Evolutionary conservation across 2,329 filamentous ascomycete species (phyloP).

Genomic region (Periconia macrospinosa): DNA sequence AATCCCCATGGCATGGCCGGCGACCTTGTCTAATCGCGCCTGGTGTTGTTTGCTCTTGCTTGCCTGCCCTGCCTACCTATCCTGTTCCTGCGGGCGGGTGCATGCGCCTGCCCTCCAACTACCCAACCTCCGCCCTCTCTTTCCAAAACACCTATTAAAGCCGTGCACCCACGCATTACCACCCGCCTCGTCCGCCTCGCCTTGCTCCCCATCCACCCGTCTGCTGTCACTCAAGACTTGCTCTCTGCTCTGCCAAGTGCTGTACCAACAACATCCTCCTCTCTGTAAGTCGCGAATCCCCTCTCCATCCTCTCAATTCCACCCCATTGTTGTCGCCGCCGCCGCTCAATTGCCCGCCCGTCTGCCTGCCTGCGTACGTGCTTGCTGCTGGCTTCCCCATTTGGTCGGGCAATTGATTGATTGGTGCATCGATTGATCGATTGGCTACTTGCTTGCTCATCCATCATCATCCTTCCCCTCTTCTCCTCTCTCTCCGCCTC

Average conservation of each 20-base stretch:
- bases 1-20: no score
- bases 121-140: neutral
- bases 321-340: neutral
- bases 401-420: no score
- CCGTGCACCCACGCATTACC: slow-evolving; percentile 7
- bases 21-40: no score
- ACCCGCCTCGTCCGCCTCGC: neutral
- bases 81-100: neutral
- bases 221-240: slow-evolving; percentile 4
- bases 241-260: slow-evolving; percentile 13
- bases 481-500: slow-evolving; percentile 6
- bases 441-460: neutral
- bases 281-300: neutral
- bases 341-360: neutral
- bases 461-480: neutral
- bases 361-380: neutral
- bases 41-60: neutral
- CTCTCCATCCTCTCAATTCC: neutral
- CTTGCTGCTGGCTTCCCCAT: no score
- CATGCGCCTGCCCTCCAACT: neutral
- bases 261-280: neutral
- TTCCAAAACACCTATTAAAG: slow-evolving; percentile 15
- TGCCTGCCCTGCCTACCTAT: neutral
- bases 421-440: neutral
- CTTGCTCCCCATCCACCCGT: neutral